Percentiles rank a stretch among this genome's conserved stretches.
Conservation (phyloP, 345 rosid genomes). For the Isatis tinctoria region DNA sequence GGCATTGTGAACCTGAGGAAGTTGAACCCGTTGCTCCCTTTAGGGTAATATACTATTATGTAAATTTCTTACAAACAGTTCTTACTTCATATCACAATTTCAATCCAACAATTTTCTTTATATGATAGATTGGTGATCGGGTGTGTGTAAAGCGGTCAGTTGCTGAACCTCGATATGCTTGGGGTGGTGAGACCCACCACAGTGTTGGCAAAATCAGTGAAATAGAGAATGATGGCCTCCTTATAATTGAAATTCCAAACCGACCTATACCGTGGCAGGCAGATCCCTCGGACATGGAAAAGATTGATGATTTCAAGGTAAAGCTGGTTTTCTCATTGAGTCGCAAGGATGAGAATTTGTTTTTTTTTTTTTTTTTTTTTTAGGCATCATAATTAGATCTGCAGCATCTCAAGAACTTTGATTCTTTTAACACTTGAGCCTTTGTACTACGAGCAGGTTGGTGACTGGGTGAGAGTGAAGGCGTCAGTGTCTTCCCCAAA, state of each 20-base stretch:
- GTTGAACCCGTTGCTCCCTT: slow-evolving; percentile 89
- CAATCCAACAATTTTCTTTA: slow-evolving; percentile 19
- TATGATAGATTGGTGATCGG: slow-evolving; percentile 77
- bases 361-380: background rate
- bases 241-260: slow-evolving; percentile 86
- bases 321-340: slow-evolving; percentile 13
- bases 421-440: slow-evolving; percentile 13
- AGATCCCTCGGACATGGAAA: slow-evolving; percentile 99
- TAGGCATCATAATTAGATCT: no score
- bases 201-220: slow-evolving; percentile 92
- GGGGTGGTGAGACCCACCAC: slow-evolving; percentile 99
- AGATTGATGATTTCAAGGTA: slow-evolving; percentile 95
- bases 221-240: slow-evolving; percentile 94
- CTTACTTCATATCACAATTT: slow-evolving; percentile 8
- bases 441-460: slow-evolving; percentile 55
- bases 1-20: slow-evolving; percentile 99
- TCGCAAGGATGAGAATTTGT: slow-evolving; percentile 9
- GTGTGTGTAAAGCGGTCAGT: slow-evolving; percentile 97
- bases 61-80: slow-evolving; percentile 8
- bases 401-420: background rate
- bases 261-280: slow-evolving; percentile 95
- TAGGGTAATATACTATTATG: slow-evolving; percentile 48
- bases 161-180: slow-evolving; percentile 97
- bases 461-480: slow-evolving; percentile 96
- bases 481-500: slow-evolving; percentile 93